Base-by-base conservation (phyloP, 2,329 filamentous ascomycete species). In the Arthrobotrys sphaeroides region DNA sequence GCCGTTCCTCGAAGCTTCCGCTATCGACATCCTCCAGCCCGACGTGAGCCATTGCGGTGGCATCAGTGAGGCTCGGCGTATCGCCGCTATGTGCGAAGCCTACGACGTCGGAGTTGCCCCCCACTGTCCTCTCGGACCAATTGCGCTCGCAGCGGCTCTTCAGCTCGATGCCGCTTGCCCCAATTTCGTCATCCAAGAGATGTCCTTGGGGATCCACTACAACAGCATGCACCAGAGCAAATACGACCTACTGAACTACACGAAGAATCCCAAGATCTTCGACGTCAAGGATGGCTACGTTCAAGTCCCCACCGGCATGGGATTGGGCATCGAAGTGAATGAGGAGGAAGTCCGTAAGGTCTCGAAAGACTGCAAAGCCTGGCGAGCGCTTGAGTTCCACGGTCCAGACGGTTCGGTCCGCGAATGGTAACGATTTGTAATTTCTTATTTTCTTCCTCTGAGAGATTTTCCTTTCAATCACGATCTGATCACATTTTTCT, bases 181-280 rank as follows among this genome's bases (percentile, higher is more conserved):
- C 18, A 93, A 90, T 81, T 92, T 90, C 80, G 87, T 86, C 0
- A 93, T 93, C 31, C 88, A 91, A 80, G 91, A 93, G 81, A 93
- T 93, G 91, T 90, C 88, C 62, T 80, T 93, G 28, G 91, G 91
- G 0, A 93, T 94, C 78, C 91, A 94, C 81, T 94, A 93, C 80
- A 94, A 94, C 78, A 82, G 82, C 2, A 85, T 86, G 78, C 79
- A 77, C 26, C 86, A 85, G 0, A 89, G 87, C 0, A 85, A 87
- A 1, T 85, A 88, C 78, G 90, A 92, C 80, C 83, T 91, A 65
- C 86, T 86, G 10, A 90, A 86, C 24, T 93, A 92, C 80, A 84
- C 89, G 1, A 87, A 86, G 79, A 87, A 92, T 78, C 85, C 88
- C 0, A 85, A 86, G 57, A 87, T 91, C 0, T 92, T 90, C 84